Base-by-base conservation (phyloP, 176 grass and related monocot species). In the Aegilops bicornis region DNA sequence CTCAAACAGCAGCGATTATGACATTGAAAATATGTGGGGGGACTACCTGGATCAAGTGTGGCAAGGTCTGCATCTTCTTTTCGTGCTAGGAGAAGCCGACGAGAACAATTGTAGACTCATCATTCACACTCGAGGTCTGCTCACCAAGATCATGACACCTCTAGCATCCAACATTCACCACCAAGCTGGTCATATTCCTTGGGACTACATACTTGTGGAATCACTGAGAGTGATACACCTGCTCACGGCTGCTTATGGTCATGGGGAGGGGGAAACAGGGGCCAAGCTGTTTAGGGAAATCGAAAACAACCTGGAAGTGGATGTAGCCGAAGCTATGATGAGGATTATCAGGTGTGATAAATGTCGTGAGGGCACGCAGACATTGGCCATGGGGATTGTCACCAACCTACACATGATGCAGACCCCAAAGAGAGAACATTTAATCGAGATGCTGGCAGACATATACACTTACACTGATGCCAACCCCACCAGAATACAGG, bases 71-170 rank as follows among this genome's bases (percentile, higher is more conserved):
- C 6, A 5, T 1, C 17, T 84, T 39, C 37, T 84, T 2, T 3
- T 1, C 6, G 3, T 12, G 15, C 24, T 84, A 1, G 3, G 11
- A 27, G 27, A 27, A 10, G 17, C 37, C 1, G 0, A 19, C 0
- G 33, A 73, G 56, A 7, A 64, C 1, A 84, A 62, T 36, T 61
- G 68, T 2, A 73, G 2, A 40, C 31, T 73, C 36, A 84, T 76
- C 4, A 1, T 1, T 2, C 1, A 43, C 3, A 47, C 16, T 0
- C 1, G 0, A 20, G 52, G 52, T 22, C 9, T 73, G 4, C n/a
- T 62, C 23, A 20, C 33, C 0, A 74, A 83, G 82, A 5, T 40
- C 4, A 22, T 20, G 32, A 52, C 14, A 0, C 82, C n/a, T 10
- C 12, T 81, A 1, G 2, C 3, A 2, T 52, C 25, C 0, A 6